Conservation (phyloP, 202 grass and related monocot genomes). For the Hordeum pubiflorum region DNA sequence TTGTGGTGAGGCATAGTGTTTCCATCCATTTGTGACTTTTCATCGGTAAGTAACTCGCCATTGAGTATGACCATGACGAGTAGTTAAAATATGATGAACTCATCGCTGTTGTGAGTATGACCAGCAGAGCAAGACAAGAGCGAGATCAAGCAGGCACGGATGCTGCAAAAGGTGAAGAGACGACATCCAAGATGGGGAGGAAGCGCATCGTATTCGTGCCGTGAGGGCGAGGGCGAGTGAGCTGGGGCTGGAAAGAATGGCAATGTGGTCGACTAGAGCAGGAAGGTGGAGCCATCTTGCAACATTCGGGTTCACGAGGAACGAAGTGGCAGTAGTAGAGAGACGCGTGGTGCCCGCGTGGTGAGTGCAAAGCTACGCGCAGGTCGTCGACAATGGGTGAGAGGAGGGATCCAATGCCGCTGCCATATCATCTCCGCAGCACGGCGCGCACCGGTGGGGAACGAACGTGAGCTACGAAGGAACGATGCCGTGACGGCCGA, state of each 20-base stretch:
- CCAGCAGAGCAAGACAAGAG: not conserved
- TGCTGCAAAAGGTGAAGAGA: not conserved
- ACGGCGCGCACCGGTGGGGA: too few species aligned
- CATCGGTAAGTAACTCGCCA: too few species aligned
- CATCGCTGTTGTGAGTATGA: not conserved
- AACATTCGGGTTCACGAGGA: not conserved
- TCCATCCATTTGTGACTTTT: too few species aligned
- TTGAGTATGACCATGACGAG: too few species aligned
- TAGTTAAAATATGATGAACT: not conserved
- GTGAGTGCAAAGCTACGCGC: too few species aligned
- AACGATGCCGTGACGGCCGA: too few species aligned
- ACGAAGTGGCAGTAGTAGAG: not conserved
- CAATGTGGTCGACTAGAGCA: not conserved
- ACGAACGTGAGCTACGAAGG: too few species aligned
- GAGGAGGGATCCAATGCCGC: too few species aligned
- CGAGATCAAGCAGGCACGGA: not conserved
- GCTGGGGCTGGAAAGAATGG: constrained; percentile 16
- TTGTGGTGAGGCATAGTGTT: too few species aligned
- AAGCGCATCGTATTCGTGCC: constrained; percentile 52
- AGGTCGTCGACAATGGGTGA: too few species aligned
- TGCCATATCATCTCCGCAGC: too few species aligned
- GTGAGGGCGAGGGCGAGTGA: constrained; percentile 32
- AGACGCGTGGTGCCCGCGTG: too few species aligned
- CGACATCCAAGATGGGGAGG: not conserved
- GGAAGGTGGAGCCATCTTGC: not conserved